Evolutionary conservation across 106 monocot species (phyloP).

Genomic region (Acanthochlamys bracteata): DNA sequence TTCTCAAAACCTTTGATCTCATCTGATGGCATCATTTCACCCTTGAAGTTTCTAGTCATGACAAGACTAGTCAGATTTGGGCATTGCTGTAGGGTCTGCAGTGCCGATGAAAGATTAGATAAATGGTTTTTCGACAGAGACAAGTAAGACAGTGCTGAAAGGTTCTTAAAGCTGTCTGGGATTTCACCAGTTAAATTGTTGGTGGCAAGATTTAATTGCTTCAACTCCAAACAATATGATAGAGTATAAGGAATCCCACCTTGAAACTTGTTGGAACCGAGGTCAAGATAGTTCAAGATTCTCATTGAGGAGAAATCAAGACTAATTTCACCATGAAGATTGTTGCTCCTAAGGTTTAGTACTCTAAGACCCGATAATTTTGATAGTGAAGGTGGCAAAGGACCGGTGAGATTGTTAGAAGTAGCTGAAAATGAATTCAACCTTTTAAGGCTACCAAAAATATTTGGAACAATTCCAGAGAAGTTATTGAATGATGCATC

Average conservation of each 20-base stretch:
- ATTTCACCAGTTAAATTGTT: constrained; percentile 63
- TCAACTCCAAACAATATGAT: constrained; percentile 31
- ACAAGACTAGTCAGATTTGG: constrained; percentile 49
- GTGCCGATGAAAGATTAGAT: constrained; percentile 44
- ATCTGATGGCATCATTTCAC: constrained; percentile 44
- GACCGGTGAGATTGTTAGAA: constrained; percentile 22
- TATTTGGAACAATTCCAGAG: constrained; percentile 51
- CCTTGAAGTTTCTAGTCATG: constrained; percentile 57
- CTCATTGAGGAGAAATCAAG: constrained; percentile 42
- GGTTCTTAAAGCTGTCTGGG: constrained; percentile 49
- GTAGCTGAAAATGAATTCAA: constrained; percentile 32
- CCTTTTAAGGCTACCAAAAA: constrained; percentile 33
- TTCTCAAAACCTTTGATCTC: constrained; percentile 53
- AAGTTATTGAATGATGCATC: constrained; percentile 71
- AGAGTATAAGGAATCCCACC: constrained; percentile 51
- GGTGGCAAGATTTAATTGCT: constrained; percentile 49
- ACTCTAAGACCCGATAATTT: constrained; percentile 26
- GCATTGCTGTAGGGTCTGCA: constrained; percentile 53
- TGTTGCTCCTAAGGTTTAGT: constrained; percentile 60
- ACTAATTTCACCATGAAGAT: constrained; percentile 3
- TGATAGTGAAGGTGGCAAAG: constrained; percentile 58
- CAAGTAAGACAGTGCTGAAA: constrained; percentile 35
- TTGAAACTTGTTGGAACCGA: constrained; percentile 48
- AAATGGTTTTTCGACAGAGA: constrained; percentile 54
- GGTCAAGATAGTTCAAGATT: constrained; percentile 43